phyloP scores from a whole-genome alignment of 179 eudicot genomes.

The Patellifolia procumbens region DNA sequence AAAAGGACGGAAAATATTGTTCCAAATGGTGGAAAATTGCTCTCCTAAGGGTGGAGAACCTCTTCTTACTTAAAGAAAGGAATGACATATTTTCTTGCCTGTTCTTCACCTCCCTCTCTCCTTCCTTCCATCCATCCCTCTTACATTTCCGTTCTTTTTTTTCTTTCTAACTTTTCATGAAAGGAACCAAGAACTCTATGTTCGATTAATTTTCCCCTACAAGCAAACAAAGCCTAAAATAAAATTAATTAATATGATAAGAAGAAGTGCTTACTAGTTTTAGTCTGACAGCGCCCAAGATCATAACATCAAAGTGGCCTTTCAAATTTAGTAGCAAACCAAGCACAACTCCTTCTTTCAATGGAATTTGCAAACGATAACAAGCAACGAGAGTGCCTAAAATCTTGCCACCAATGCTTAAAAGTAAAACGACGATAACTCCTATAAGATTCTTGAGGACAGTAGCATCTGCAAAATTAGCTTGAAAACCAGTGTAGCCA shows the following conservation, averaged over 20 bases:
- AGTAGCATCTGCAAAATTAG: conserved; percentile 39
- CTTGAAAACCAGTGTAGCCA: conserved; percentile 85
- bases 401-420: conserved; percentile 78
- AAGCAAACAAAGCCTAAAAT: no score
- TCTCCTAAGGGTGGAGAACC: no score
- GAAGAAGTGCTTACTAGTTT: conserved; percentile 23
- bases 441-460: conserved; percentile 28
- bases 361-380: conserved; percentile 57
- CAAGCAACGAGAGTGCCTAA: conserved; percentile 76
- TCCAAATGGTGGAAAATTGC: no score
- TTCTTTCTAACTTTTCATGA: no score
- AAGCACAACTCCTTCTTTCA: conserved; percentile 66
- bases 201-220: no score
- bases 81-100: no score
- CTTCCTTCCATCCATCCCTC: no score
- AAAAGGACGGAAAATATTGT: no score
- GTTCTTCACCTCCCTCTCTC: no score
- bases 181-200: no score
- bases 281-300: conserved; percentile 37
- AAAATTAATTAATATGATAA: not conserved
- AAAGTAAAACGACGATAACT: conserved; percentile 38
- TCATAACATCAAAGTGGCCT: conserved; percentile 80
- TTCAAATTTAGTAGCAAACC: conserved; percentile 78
- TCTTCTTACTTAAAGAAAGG: no score
- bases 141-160: no score